Evolutionary conservation across 179 eudicot species (phyloP).

Genomic region (Spergularia azorica): DNA sequence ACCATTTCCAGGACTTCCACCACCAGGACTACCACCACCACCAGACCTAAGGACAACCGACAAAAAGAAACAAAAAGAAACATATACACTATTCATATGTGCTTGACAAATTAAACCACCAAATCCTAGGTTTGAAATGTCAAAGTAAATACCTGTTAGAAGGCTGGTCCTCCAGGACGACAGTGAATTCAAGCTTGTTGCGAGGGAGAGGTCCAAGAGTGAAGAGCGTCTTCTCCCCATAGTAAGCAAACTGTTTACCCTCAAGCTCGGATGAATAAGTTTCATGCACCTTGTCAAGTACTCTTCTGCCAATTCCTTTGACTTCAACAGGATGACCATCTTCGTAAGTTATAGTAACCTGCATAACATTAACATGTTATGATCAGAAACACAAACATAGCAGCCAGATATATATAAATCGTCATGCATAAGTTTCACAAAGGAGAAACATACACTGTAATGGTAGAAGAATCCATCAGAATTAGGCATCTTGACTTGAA

Average conservation of each 20-base stretch:
- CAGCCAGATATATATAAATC: neutral
- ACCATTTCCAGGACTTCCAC: conserved; percentile 48
- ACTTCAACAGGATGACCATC: conserved; percentile 37
- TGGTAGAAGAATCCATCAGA: conserved; percentile 31
- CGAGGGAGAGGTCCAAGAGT: conserved; percentile 38
- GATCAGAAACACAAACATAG: neutral
- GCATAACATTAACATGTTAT: neutral
- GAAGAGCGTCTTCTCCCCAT: conserved; percentile 42
- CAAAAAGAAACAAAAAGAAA: neutral
- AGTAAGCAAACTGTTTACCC: conserved; percentile 35
- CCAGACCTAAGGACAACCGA: conserved; percentile 39
- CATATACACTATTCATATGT: neutral
- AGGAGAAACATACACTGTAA: conserved; percentile 22
- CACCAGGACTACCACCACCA: conserved; percentile 44
- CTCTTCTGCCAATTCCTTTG: conserved; percentile 39
- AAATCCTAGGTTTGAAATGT: neutral
- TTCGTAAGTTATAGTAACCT: conserved; percentile 34
- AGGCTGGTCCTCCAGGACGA: conserved; percentile 30
- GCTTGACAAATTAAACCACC: neutral
- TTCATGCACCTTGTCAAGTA: conserved; percentile 31
- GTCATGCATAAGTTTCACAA: too few species aligned
- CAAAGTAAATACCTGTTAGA: conserved; percentile 27
- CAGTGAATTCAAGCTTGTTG: conserved; percentile 33
- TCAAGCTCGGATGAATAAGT: conserved; percentile 33
- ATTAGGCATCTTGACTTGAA: conserved; percentile 31